Percentiles rank a stretch among this genome's conserved stretches.
Evolutionary conservation across 2,329 filamentous ascomycete genomes (phyloP).

Genomic region (Byssochlamys sp.): DNA sequence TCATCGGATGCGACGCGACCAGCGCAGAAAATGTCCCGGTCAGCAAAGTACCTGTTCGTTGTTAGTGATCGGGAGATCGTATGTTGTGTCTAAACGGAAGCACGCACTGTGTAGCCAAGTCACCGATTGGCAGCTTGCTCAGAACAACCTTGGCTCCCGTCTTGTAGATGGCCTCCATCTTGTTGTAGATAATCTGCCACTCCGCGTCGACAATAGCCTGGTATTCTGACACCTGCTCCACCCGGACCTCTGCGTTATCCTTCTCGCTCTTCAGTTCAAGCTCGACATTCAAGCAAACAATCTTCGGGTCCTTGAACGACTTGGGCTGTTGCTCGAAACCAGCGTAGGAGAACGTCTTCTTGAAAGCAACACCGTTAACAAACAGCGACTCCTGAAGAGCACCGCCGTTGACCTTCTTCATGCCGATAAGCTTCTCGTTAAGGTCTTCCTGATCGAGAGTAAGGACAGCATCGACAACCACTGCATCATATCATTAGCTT

Average conservation of each 20-base stretch:
- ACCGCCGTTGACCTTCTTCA: constrained; percentile 96
- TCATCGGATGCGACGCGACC: constrained; percentile 85
- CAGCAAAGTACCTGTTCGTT: constrained; percentile 64
- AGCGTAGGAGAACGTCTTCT: constrained; percentile 98
- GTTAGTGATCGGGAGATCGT: background rate
- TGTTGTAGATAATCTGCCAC: constrained; percentile 99
- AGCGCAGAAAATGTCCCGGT: constrained; percentile 96
- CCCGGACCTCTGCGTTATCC: constrained; percentile 95
- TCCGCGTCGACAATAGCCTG: constrained; percentile 98
- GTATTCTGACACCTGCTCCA: constrained; percentile 97
- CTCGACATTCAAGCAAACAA: constrained; percentile 95
- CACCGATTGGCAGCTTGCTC: constrained; percentile 92
- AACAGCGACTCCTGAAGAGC: constrained; percentile 93
- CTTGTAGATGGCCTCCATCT: constrained; percentile 87
- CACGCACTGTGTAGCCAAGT: constrained; percentile 76
- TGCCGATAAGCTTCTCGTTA: constrained; percentile 93
- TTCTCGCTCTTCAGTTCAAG: constrained; percentile 97
- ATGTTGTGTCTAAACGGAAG: background rate
- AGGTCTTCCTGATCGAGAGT: constrained; percentile 93
- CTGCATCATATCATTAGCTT: constrained; percentile 37
- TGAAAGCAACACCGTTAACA: constrained; percentile 96
- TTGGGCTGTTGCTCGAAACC: constrained; percentile 99
- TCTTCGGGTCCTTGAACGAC: constrained; percentile 84
- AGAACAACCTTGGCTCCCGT: constrained; percentile 95
- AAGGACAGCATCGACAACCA: constrained; percentile 95